A percentile compares a stretch with the other conserved stretches of the same genome.
These are phyloP conservation scores for Clohesyomyces aquaticus DNA, from an alignment of 495 filamentous ascomycete genomes.

Conservation along the genomic window DNA sequence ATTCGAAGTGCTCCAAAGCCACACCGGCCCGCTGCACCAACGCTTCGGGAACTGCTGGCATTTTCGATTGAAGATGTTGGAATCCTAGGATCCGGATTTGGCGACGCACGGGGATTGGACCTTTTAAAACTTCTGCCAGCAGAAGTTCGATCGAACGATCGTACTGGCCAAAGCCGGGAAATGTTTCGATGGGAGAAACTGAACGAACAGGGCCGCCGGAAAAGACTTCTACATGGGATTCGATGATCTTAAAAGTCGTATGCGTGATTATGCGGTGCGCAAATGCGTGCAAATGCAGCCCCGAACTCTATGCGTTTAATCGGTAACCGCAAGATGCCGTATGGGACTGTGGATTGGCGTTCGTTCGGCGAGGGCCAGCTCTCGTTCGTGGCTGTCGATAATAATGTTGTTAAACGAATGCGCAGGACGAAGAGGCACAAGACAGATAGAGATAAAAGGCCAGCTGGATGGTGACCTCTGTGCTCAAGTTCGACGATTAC, in stretches of 20 bases:
- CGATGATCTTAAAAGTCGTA: conserved; percentile 7
- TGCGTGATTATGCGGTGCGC: conserved; percentile 33
- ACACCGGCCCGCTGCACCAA: conserved; percentile 41
- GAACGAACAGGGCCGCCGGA: not conserved
- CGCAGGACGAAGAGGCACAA: conserved; percentile 8
- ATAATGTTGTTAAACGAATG: conserved; percentile 17
- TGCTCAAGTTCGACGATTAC: conserved; percentile 4
- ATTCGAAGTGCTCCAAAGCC: conserved; percentile 38
- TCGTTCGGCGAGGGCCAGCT: conserved; percentile 29
- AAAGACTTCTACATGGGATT: conserved; percentile 34
- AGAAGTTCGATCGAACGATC: conserved; percentile 30
- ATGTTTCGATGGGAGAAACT: conserved; percentile 10
- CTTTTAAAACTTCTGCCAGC: conserved; percentile 37
- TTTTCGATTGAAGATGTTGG: conserved; percentile 22
- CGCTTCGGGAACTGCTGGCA: conserved; percentile 44
- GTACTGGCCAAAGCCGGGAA: conserved; percentile 8
- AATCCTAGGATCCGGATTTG: conserved; percentile 6
- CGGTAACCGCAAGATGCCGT: conserved; percentile 31
- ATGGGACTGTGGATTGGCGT: conserved; percentile 16
- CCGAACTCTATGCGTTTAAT: conserved; percentile 28
- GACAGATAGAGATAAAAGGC: conserved; percentile 8
- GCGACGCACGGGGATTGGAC: conserved; percentile 9
- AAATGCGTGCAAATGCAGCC: no score
- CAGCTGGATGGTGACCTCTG: conserved; percentile 1
- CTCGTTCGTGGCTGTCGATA: conserved; percentile 10